phyloP scores from a whole-genome alignment of 371 early-diverging fungal genomes.

The Mucor piriformis region DNA sequence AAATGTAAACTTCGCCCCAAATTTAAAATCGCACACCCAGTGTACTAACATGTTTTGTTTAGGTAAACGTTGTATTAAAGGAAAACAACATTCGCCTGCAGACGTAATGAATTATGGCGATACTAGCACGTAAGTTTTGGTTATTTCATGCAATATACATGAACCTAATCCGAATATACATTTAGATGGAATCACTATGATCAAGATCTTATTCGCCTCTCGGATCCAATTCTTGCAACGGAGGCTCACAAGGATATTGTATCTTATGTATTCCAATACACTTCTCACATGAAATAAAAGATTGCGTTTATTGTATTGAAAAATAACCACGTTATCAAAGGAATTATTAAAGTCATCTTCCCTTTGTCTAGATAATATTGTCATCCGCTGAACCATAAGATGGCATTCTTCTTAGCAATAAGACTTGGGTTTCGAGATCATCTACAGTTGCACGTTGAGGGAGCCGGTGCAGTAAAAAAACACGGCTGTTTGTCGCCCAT shows the following conservation, averaged over 20 bases:
- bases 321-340: constrained; percentile 28
- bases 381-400: constrained; percentile 22
- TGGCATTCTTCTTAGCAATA: constrained; percentile 12
- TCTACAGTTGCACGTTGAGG: constrained; percentile 28
- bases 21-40: background rate
- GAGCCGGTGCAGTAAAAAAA: constrained; percentile 42
- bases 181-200: constrained; percentile 91
- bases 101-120: constrained; percentile 78
- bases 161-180: background rate
- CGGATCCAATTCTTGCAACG: constrained; percentile 76
- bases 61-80: constrained; percentile 73
- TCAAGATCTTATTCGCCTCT: constrained; percentile 66
- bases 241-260: constrained; percentile 74
- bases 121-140: constrained; percentile 55
- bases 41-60: background rate
- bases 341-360: too few relatives aligned
- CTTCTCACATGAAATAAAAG: constrained; percentile 63
- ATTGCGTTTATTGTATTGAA: too few relatives aligned
- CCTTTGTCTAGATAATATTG: constrained; percentile 25
- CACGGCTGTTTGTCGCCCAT: constrained; percentile 34
- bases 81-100: constrained; percentile 74
- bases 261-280: constrained; percentile 92
- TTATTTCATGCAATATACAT: too few relatives aligned
- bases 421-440: constrained; percentile 28
- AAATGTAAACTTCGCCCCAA: constrained; percentile 78